Base-by-base conservation (phyloP, 208 protist genomes). In the Trypanosoma mega region DNA sequence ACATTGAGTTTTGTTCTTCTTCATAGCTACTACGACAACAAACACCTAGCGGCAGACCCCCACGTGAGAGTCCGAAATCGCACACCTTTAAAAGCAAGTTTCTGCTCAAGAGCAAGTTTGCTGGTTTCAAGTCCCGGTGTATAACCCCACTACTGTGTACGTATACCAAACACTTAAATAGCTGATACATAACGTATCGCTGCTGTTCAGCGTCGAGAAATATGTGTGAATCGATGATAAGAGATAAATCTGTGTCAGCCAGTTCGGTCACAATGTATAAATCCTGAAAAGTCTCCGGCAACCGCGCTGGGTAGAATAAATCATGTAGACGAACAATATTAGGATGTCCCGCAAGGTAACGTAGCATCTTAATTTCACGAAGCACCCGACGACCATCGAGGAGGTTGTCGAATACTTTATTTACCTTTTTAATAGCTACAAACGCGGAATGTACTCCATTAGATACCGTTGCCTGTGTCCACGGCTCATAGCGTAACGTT, bases 351-450 rank as follows among this genome's bases (percentile, higher is more conserved):
- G 26, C 68, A 41, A 99, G 83, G 55, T 92, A 82, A 16, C 70
- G 41, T 30, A 98, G 57, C 23, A 98, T 30, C 60, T 91, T 84
- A 37, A 98, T 78, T 70, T 98, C 97, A 18, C 98, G 76, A 45
- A 98, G 60, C 2, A 91, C 96, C 12, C 97, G 84, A 37, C 98
- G 97, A 9, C 87, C 83, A 53, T 98, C 97, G n/a, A 95, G 90
- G 1, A 94, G 48, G 53, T 98, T 84, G 18, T 94, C 75, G 61
- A 99, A 98, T 3, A 93, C 80, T 26, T 91, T 85, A 0, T 63
- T 34, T 44, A 99, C 87, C 63, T 98, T 98, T 63, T 99, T 99
- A 56, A 99, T 98, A 4, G 97, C 98, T 2, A 98, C 93, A 24
- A 89, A 84, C 14, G 76, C 63, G 0, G 69, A 74, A 4, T n/a